These are phyloP conservation scores for Thymus quinquecostatus DNA, from an alignment of 257 asterid genomes.

Conservation along the genomic window DNA sequence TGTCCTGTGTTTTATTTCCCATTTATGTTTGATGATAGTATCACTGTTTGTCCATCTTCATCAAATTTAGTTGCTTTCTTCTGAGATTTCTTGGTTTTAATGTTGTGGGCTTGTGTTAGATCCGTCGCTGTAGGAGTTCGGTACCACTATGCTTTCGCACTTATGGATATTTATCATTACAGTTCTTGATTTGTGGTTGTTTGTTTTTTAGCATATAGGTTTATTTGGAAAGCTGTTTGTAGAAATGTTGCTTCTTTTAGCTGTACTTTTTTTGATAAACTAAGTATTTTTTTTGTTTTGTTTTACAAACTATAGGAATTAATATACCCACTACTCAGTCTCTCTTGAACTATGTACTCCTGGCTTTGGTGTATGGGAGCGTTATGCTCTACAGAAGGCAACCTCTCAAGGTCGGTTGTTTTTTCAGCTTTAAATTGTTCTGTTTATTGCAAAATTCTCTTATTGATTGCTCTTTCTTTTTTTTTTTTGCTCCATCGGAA, in stretches of 20 bases:
- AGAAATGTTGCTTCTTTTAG: background rate
- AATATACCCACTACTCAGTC: conserved; percentile 99
- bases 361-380: conserved; percentile 83
- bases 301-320: conserved; percentile 55
- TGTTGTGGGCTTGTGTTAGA: conserved; percentile 17
- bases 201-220: background rate
- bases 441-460: background rate
- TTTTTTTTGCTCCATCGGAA: too few species aligned
- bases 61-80: conserved; percentile 12
- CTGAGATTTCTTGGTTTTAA: conserved; percentile 13
- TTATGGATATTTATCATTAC: conserved; percentile 5
- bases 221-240: background rate
- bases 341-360: conserved; percentile 78
- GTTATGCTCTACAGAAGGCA: conserved; percentile 70
- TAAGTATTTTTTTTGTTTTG: background rate
- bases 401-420: conserved; percentile 72
- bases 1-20: background rate
- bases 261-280: conserved; percentile 12
- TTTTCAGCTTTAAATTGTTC: background rate
- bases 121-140: conserved; percentile 4
- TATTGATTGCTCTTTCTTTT: conserved; percentile 21
- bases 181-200: background rate
- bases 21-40: background rate
- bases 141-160: background rate
- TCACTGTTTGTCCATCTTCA: background rate